Conservation (phyloP, 164 flowering plant species). For the Kalanchoe fedtschenkoi region DNA sequence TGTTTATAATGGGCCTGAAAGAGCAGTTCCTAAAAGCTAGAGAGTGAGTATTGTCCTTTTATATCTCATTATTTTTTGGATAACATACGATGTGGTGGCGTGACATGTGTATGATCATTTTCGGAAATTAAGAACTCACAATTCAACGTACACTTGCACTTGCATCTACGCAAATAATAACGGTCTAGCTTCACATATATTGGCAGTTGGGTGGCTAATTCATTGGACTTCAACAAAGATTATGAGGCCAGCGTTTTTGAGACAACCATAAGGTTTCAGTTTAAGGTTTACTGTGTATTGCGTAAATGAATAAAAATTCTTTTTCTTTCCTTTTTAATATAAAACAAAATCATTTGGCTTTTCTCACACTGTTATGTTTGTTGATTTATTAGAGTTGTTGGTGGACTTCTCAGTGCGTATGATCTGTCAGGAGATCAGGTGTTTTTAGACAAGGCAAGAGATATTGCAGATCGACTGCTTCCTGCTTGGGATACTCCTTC, state of each 20-base stretch:
- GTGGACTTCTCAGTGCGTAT: constrained; percentile 96
- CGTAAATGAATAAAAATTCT: constrained; percentile 4
- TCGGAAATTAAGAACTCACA: neutral
- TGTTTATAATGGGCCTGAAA: constrained; percentile 87
- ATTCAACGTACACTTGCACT: neutral
- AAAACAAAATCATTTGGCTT: neutral
- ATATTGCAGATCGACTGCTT: constrained; percentile 85
- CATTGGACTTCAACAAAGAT: constrained; percentile 87
- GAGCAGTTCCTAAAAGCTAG: constrained; percentile 84
- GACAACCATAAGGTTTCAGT: constrained; percentile 99
- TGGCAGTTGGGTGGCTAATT: constrained; percentile 89
- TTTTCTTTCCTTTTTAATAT: neutral
- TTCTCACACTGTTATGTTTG: neutral
- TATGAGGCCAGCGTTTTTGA: constrained; percentile 97
- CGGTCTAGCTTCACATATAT: constrained; percentile 1
- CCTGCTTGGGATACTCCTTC: constrained; percentile 97
- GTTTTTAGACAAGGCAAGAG: constrained; percentile 88
- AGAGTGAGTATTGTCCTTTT: constrained; percentile 54
- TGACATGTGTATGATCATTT: neutral
- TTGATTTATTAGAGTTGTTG: constrained; percentile 68
- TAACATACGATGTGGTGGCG: neutral
- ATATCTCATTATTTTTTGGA: neutral
- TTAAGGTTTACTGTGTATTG: constrained; percentile 56
- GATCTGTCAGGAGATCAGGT: constrained; percentile 85
- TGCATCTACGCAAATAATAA: neutral